These are phyloP conservation scores for Pisolithus tinctorius DNA, from an alignment of 768 basidiomycete genomes.

Conservation along the genomic window DNA sequence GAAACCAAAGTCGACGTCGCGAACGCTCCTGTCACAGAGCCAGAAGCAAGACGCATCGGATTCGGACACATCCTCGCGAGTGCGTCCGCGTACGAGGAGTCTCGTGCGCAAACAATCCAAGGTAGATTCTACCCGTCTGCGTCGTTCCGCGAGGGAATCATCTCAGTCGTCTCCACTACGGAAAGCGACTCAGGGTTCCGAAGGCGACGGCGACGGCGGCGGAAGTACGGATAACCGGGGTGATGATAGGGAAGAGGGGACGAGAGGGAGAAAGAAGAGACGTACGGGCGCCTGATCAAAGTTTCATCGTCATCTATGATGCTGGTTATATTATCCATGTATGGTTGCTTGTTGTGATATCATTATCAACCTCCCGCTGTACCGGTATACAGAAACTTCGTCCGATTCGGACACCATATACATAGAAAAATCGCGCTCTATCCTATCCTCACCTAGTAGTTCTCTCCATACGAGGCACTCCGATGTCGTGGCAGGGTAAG, in stretches of 20 bases:
- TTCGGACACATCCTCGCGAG: constrained; percentile 16
- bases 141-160: neutral
- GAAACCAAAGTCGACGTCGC: constrained; percentile 11
- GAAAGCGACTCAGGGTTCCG: neutral
- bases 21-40: constrained; percentile 18
- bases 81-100: constrained; percentile 19
- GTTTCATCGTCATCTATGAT: neutral
- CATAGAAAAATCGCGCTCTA: neutral
- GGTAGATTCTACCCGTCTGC: constrained; percentile 4
- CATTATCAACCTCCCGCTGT: constrained; percentile 1
- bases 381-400: neutral
- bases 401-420: neutral
- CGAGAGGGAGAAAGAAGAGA: constrained; percentile 24
- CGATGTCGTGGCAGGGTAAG: constrained; percentile 24
- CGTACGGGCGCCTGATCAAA: constrained; percentile 12
- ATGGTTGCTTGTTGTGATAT: neutral
- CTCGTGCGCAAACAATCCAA: constrained; percentile 18
- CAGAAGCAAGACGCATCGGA: constrained; percentile 11
- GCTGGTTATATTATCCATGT: neutral
- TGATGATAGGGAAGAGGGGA: constrained; percentile 6
- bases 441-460: neutral
- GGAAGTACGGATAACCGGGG: constrained; percentile 3
- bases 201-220: neutral
- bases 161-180: constrained; percentile 1
- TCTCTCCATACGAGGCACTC: neutral